phyloP scores from a whole-genome alignment of 2,329 filamentous ascomycete genomes.

The Aspergillus quadrilineatus region DNA sequence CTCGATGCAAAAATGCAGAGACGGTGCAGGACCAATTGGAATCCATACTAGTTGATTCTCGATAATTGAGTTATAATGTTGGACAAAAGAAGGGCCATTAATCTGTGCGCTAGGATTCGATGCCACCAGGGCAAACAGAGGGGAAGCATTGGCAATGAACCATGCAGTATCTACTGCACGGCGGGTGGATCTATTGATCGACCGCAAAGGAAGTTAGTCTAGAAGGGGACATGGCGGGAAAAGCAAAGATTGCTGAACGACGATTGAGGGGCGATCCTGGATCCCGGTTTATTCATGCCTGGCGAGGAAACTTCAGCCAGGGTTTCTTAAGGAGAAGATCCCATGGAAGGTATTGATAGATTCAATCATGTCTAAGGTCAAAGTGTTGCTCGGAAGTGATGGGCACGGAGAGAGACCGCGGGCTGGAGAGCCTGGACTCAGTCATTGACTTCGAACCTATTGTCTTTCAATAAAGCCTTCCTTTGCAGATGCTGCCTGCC shows the following conservation, averaged over 20 bases:
- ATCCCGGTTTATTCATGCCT: slow-evolving; percentile 14
- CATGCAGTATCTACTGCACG: slow-evolving; percentile 16
- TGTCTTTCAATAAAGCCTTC: background rate
- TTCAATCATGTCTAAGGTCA: background rate
- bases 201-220: slow-evolving; percentile 7
- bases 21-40: slow-evolving; percentile 18
- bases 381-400: background rate
- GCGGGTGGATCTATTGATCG: slow-evolving; percentile 18
- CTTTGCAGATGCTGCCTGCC: background rate
- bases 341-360: slow-evolving; percentile 1
- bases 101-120: slow-evolving; percentile 17
- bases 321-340: slow-evolving; percentile 11
- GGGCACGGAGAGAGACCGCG: background rate
- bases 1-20: slow-evolving; percentile 1
- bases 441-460: background rate
- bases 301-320: slow-evolving; percentile 14
- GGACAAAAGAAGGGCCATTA: slow-evolving; percentile 21
- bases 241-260: slow-evolving; percentile 12
- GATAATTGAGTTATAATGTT: slow-evolving; percentile 26
- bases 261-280: slow-evolving; percentile 19
- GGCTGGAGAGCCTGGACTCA: background rate
- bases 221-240: slow-evolving; percentile 3
- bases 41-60: slow-evolving; percentile 17
- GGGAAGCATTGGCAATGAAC: slow-evolving; percentile 8
- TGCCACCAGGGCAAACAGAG: slow-evolving; percentile 9